Evolutionary conservation across 2,329 filamentous ascomycete genomes (phyloP), one percentile per base, ranked within the genome.

Genomic region (Botryosphaeria agaves): DNA sequence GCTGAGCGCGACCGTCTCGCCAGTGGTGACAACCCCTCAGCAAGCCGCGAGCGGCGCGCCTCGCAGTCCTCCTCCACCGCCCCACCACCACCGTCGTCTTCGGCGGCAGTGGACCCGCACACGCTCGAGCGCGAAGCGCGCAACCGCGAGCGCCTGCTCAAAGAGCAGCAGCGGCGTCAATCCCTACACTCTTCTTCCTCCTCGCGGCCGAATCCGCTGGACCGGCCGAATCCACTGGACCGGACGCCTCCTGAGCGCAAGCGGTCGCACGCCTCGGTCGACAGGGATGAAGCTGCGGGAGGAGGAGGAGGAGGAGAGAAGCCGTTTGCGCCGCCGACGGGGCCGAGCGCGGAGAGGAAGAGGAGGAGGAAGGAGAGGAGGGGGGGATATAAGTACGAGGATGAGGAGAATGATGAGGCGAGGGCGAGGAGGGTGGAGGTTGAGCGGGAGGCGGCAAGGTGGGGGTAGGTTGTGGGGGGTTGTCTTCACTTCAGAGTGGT

Each of bases 61-160:
- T 21, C 6, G 12, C 23, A 12, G 18, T 14, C 18, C 28, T 7
- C 14, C 30, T 3, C 14, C 23, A 25, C 8, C 30, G 4, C 1
- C 51, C 53, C 26, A n/a, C 14, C 30, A 2, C 14, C 23, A 25
- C 8, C 30, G 4, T 1, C 51, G 53, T 26, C 47, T 45, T 4
- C 43, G 38, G 19, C 48, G 52, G 37, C 44, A 49, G 19, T n/a
- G 14, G 72, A 78, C 38, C 62, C 69, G n/a, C 75, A 80, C 48
- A 75, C 76, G 2, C 57, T 74, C 0, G 76, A 82, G 49, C 69
- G 76, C 14, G 75, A 79, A 45, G 69, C 68, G 8, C 59, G 72
- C 11, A 66, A 76, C 43, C 62, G 73, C 27, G 73, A 78, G 48
- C 62, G 76, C 16, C 57, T 79, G 30, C 57, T 76, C 8, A 76